Conservation (phyloP, 1,284 basidiomycete species). For the Rhodotorula sp. region DNA sequence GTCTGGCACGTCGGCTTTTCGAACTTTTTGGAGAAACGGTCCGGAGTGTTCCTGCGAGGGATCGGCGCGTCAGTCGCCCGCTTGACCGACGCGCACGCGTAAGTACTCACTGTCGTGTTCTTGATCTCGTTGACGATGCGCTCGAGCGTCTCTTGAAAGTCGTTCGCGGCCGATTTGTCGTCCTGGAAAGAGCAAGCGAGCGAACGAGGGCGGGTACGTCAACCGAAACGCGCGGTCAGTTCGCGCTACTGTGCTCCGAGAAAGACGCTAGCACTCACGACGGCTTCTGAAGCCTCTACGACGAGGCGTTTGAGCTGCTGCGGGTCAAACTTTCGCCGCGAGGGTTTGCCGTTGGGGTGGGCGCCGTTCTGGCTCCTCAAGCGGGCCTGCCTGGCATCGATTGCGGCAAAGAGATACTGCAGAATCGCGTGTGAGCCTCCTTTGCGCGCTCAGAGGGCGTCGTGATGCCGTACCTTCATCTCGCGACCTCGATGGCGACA, state of each 20-base stretch:
- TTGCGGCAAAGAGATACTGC: slow-evolving; percentile 43
- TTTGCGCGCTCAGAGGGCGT: not conserved
- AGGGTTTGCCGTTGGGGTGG: not conserved
- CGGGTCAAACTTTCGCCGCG: slow-evolving; percentile 13
- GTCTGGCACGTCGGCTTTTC: slow-evolving; percentile 77
- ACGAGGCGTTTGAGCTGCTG: slow-evolving; percentile 42
- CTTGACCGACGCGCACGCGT: slow-evolving; percentile 61
- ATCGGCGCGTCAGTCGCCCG: slow-evolving; percentile 9
- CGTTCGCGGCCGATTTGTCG: slow-evolving; percentile 74
- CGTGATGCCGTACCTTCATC: slow-evolving; percentile 13
- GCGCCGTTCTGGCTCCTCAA: not conserved
- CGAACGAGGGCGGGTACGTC: not conserved
- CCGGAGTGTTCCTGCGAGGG: slow-evolving; percentile 60
- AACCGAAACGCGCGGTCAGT: not conserved
- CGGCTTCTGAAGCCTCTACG: slow-evolving; percentile 39
- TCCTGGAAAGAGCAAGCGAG: slow-evolving; percentile 45
- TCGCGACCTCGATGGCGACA: not conserved
- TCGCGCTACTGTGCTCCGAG: too few relatives aligned
- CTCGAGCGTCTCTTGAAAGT: slow-evolving; percentile 88
- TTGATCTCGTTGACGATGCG: slow-evolving; percentile 79
- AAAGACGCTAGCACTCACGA: slow-evolving; percentile 18
- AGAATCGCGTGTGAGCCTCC: not conserved
- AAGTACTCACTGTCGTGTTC: slow-evolving; percentile 42
- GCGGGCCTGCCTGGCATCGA: slow-evolving; percentile 33
- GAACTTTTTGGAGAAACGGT: slow-evolving; percentile 85